Evolutionary conservation across 164 flowering plant species (phyloP), one percentile per base, ranked within the genome.

Genomic region (Magnolia sinica): DNA sequence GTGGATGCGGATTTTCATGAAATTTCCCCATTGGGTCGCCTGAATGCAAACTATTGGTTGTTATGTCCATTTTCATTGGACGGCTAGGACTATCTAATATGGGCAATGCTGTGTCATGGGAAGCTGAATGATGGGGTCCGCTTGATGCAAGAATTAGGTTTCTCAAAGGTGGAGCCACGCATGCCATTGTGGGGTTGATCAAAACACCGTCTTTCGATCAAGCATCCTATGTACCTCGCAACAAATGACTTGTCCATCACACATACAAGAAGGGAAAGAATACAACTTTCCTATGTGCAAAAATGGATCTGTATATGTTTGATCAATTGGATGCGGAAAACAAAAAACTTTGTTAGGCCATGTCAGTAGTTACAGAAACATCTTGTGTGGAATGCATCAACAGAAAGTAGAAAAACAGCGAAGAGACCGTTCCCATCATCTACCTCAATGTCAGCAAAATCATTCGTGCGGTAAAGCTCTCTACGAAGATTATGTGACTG

Each of bases 401-500:
- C 13, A 9, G 16, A 29, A 13, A 37, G 29, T 18, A n/a, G 19
- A 13, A 68, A 68, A 20, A 5, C 24, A 29, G 22, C 9, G 20
- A 50, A 70, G 19, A 18, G 59, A 73, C 51, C 14, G 1, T 29
- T 73, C 24, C 1, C 64, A 63, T 45, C 37, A 67, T 64, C 64
- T 74, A 83, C 99, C 98, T 96, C 95, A 78, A 89, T 84, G 70
- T 94, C 94, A 78, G 91, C 90, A 82, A 82, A 89, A 80, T 96
- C 94, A 87, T 91, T 96, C 4, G 99, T 92, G 2, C 79, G 81
- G 81, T 94, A 96, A 61, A 96, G 86, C 86, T 96, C 98, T 79
- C 97, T 86, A 73, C 86, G 92, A 68, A 96, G 85, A 78, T 94
- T 96, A 87, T 96, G 99, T 9, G 93, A 89, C 78, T 96, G 98